Percentiles rank a stretch among this genome's conserved stretches.
Conservation (phyloP, 805 yeast genomes). For the Nakazawaea peltata region DNA sequence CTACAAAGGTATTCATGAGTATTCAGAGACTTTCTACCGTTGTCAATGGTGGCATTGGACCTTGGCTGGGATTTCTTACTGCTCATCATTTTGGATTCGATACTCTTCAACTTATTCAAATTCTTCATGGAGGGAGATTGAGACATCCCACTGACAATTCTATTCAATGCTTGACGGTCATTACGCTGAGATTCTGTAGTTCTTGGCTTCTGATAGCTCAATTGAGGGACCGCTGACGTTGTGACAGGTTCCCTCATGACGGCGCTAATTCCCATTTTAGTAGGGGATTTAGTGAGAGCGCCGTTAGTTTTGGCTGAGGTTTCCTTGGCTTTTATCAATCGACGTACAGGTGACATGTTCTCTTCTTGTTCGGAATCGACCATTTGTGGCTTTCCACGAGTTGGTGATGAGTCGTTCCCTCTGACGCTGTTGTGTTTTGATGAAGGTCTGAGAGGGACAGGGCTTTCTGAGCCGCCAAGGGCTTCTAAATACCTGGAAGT, state of each 20-base stretch:
- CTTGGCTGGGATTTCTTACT: slow-evolving; percentile 7
- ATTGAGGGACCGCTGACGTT: slow-evolving; percentile 3
- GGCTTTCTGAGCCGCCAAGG: slow-evolving; percentile 20
- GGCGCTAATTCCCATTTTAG: slow-evolving; percentile 2
- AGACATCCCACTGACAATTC: slow-evolving; percentile 24
- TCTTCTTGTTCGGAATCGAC: slow-evolving; percentile 1
- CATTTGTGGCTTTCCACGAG: neutral
- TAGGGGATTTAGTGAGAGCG: slow-evolving; percentile 13
- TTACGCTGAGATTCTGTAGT: slow-evolving; percentile 9
- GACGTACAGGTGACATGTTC: slow-evolving; percentile 22
- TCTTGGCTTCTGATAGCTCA: slow-evolving; percentile 6
- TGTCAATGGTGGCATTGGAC: slow-evolving; percentile 14
- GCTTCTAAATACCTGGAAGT: slow-evolving; percentile 22
- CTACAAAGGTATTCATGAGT: slow-evolving; percentile 45
- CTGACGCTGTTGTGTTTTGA: slow-evolving; percentile 4
- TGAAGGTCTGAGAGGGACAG: slow-evolving; percentile 17
- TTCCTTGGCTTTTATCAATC: slow-evolving; percentile 24
- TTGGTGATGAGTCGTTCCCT: neutral
- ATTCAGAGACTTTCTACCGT: slow-evolving; percentile 17
- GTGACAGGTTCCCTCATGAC: neutral
- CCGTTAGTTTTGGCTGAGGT: slow-evolving; percentile 19
- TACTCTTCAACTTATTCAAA: slow-evolving; percentile 20
- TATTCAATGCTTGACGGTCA: slow-evolving; percentile 23
- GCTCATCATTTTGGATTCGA: slow-evolving; percentile 22
- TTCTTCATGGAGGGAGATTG: slow-evolving; percentile 28